These are phyloP conservation scores for Earliella scabrosa DNA, from an alignment of 1,284 basidiomycete species.

Conservation along the genomic window DNA sequence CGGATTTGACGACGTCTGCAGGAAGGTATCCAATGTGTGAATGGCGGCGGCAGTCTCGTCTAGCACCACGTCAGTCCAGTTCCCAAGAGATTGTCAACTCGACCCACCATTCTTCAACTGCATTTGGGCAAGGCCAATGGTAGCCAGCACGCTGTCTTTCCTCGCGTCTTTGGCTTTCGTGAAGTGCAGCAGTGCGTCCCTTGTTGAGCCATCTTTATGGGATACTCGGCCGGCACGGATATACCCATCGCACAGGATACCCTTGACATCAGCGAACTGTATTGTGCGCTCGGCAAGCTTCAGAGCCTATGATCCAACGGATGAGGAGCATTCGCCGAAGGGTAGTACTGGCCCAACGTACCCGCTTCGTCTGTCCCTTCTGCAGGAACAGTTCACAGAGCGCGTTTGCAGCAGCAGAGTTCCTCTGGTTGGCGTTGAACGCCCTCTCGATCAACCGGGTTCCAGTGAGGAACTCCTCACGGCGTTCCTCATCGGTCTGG, in stretches of 20 bases:
- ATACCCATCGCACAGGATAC: slow-evolving; percentile 79
- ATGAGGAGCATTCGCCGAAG: slow-evolving; percentile 1
- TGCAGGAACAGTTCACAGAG: slow-evolving; percentile 76
- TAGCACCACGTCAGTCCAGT: slow-evolving; percentile 32
- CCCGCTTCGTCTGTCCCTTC: slow-evolving; percentile 63
- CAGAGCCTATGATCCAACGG: slow-evolving; percentile 56
- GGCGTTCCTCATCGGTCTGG: slow-evolving; percentile 62
- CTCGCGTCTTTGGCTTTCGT: slow-evolving; percentile 76
- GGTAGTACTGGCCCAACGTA: slow-evolving; percentile 25
- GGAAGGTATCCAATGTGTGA: slow-evolving; percentile 84
- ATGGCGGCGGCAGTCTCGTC: slow-evolving; percentile 82
- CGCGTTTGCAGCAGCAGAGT: slow-evolving; percentile 78
- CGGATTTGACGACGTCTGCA: slow-evolving; percentile 63
- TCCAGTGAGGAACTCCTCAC: slow-evolving; percentile 57
- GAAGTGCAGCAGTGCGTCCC: slow-evolving; percentile 76
- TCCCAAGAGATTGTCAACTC: background rate
- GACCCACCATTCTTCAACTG: slow-evolving; percentile 77
- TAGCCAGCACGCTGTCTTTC: slow-evolving; percentile 63
- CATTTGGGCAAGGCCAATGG: slow-evolving; percentile 86
- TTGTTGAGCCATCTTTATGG: slow-evolving; percentile 66
- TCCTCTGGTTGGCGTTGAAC: slow-evolving; percentile 79
- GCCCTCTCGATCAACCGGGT: slow-evolving; percentile 74
- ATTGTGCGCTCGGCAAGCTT: slow-evolving; percentile 93
- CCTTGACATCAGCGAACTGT: slow-evolving; percentile 88
- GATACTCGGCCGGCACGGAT: slow-evolving; percentile 79